Conservation (phyloP, 441 rosid species). For the Kokia cookei region DNA sequence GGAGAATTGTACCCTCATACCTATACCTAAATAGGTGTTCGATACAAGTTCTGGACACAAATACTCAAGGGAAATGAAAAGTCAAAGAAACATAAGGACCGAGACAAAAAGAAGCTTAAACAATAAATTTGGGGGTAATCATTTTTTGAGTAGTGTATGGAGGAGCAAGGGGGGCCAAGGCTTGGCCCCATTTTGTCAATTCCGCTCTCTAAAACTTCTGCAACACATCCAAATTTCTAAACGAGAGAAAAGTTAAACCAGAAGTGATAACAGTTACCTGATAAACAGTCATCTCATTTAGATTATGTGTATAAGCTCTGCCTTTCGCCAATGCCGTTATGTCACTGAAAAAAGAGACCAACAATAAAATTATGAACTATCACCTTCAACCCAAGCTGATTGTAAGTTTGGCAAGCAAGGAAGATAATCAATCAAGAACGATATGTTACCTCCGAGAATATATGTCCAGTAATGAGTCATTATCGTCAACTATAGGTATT, state of each 20-base stretch:
- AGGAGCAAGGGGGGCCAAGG: not conserved
- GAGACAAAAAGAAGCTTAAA: not conserved
- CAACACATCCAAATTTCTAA: not conserved
- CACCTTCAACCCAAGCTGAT: not conserved
- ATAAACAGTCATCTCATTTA: slow-evolving; percentile 81
- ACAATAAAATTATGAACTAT: not conserved
- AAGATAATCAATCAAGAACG: not conserved
- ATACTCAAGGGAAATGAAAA: not conserved
- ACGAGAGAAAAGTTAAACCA: not conserved
- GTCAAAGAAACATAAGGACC: not conserved
- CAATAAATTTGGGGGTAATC: not conserved
- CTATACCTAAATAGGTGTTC: not conserved
- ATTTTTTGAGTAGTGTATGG: not conserved
- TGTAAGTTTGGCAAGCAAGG: not conserved
- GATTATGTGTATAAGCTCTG: slow-evolving; percentile 88
- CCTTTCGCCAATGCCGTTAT: slow-evolving; percentile 97
- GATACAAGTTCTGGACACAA: not conserved
- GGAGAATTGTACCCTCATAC: not conserved
- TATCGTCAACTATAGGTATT: slow-evolving; percentile 92
- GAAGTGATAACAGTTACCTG: slow-evolving; percentile 47
- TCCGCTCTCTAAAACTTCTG: not conserved
- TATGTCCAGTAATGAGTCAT: slow-evolving; percentile 87
- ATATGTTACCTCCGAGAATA: slow-evolving; percentile 82
- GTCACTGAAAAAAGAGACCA: slow-evolving; percentile 46
- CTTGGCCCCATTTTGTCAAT: not conserved